Evolutionary conservation across 495 filamentous ascomycete species (phyloP).

Genomic region (Tuber microsphaerosporum): DNA sequence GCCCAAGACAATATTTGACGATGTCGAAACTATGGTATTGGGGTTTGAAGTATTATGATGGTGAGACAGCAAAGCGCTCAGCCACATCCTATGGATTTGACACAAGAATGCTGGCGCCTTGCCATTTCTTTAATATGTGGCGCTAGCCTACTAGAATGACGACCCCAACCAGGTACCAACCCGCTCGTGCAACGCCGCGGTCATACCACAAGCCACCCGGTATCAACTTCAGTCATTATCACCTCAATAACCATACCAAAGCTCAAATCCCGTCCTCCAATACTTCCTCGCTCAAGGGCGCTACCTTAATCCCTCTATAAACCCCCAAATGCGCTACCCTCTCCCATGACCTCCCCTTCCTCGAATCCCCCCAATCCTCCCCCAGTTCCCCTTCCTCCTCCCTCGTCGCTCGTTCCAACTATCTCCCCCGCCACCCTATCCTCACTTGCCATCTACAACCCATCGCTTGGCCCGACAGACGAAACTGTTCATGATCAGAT

Average conservation of each 20-base stretch:
- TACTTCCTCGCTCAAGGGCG: conserved; percentile 44
- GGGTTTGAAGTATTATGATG: neutral
- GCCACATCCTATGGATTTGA: neutral
- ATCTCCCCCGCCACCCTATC: conserved; percentile 74
- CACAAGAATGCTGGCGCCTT: neutral
- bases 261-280: neutral
- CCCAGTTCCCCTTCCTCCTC: conserved; percentile 30
- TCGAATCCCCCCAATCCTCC: conserved; percentile 27
- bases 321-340: conserved; percentile 44
- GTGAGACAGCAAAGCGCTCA: neutral
- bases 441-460: conserved; percentile 91
- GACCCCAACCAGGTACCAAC: neutral
- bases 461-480: conserved; percentile 75
- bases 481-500: conserved; percentile 85
- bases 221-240: neutral
- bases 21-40: neutral
- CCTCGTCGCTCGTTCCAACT: conserved; percentile 40
- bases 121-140: neutral
- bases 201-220: neutral
- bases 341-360: conserved; percentile 42
- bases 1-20: neutral
- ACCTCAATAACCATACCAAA: neutral
- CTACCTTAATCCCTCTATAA: conserved; percentile 31
- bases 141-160: neutral
- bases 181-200: neutral